Conservation (phyloP, 352 stramenopile genomes). For the Thalassiosira livingstoniorum region DNA sequence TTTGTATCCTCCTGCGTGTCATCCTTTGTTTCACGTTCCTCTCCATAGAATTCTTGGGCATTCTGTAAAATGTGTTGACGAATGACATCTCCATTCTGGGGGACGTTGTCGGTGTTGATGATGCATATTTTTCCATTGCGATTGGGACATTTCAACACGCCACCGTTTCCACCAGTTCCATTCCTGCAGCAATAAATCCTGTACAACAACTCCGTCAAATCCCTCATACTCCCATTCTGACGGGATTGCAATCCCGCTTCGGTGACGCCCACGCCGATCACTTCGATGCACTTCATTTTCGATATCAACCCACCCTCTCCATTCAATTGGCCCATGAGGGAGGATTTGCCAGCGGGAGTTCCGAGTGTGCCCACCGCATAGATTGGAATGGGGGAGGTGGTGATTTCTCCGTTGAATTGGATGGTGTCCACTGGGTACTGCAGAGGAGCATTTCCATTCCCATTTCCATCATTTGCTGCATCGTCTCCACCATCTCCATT, state of each 20-base stretch:
- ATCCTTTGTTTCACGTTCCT: neutral
- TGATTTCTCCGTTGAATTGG: conserved; percentile 49
- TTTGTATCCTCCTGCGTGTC: neutral
- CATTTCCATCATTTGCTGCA: conserved; percentile 5
- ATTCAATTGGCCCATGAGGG: conserved; percentile 30
- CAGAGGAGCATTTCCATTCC: conserved; percentile 8
- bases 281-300: conserved; percentile 29
- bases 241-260: conserved; percentile 77
- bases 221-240: conserved; percentile 67
- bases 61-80: conserved; percentile 65
- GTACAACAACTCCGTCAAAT: conserved; percentile 69
- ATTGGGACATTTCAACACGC: conserved; percentile 32
- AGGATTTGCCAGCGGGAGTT: conserved; percentile 48
- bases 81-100: conserved; percentile 78
- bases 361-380: conserved; percentile 70
- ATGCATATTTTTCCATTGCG: conserved; percentile 69
- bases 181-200: conserved; percentile 9
- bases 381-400: conserved; percentile 58
- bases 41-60: conserved; percentile 16
- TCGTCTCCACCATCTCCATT: neutral
- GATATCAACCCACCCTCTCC: neutral
- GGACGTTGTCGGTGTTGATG: conserved; percentile 84
- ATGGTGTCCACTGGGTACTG: conserved; percentile 75
- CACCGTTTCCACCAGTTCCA: neutral
- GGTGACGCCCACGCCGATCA: conserved; percentile 81